Evolutionary conservation across 495 filamentous ascomycete genomes (phyloP).

Genomic region (Sabuloglossum arenarium): DNA sequence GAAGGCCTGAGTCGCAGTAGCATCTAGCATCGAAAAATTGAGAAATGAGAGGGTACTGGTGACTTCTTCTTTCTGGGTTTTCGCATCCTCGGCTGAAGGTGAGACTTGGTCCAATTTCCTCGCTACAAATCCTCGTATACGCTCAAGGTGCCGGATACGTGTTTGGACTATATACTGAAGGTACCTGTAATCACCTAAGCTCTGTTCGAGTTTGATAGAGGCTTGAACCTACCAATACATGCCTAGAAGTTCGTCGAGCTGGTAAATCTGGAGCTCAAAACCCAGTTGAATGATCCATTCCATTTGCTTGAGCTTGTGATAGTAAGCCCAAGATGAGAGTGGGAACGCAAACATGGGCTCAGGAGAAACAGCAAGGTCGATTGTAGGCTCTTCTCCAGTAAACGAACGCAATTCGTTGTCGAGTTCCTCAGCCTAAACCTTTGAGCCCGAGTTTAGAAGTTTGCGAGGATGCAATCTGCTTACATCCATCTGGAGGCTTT

Average conservation of each 20-base stretch:
- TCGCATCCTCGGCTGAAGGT: constrained; percentile 10
- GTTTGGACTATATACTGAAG: constrained; percentile 34
- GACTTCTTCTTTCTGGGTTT: constrained; percentile 15
- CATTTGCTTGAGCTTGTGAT: constrained; percentile 73
- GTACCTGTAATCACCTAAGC: constrained; percentile 8
- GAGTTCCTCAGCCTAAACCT: constrained; percentile 42
- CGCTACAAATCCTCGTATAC: constrained; percentile 42
- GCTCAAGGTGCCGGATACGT: constrained; percentile 40
- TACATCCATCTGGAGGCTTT: constrained; percentile 62
- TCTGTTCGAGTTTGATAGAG: not conserved
- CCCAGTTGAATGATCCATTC: constrained; percentile 78
- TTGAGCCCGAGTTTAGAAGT: not conserved
- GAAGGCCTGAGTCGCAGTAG: constrained; percentile 46
- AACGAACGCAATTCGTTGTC: constrained; percentile 48
- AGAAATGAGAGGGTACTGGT: constrained; percentile 34
- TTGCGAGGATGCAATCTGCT: constrained; percentile 2
- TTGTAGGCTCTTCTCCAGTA: constrained; percentile 37
- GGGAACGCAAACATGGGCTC: constrained; percentile 42
- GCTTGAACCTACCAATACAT: constrained; percentile 62
- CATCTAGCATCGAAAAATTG: constrained; percentile 40
- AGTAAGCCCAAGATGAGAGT: constrained; percentile 71
- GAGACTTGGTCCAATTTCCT: constrained; percentile 12
- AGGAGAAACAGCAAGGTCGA: constrained; percentile 9
- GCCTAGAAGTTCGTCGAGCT: constrained; percentile 60
- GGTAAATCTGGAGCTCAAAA: constrained; percentile 86